These are phyloP conservation scores for Lizonia empirigonia DNA, from an alignment of 2,329 filamentous ascomycete genomes.

Conservation along the genomic window DNA sequence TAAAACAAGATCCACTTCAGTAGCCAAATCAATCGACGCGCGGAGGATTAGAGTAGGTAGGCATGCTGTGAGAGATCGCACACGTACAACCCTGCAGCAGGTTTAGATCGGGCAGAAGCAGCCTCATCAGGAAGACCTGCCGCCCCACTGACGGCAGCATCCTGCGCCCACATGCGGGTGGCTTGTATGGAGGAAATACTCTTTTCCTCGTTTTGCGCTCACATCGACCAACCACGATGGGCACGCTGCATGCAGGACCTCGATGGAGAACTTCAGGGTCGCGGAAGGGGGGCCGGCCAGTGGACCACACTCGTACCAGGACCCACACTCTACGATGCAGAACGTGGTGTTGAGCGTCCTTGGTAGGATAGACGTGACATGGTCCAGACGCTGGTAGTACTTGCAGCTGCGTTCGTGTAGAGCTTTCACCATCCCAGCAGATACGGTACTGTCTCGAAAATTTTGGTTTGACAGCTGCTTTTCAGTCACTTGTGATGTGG, in stretches of 20 bases:
- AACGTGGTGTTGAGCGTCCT: neutral
- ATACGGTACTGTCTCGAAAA: neutral
- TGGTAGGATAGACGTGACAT: slow-evolving; percentile 2
- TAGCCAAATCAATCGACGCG: neutral
- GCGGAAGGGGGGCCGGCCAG: slow-evolving; percentile 11
- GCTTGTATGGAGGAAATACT: slow-evolving; percentile 5
- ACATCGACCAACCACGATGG: slow-evolving; percentile 8
- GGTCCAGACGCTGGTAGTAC: slow-evolving; percentile 7
- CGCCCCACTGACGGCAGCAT: neutral
- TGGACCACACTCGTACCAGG: slow-evolving; percentile 5
- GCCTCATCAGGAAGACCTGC: neutral
- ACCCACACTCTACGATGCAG: slow-evolving; percentile 2
- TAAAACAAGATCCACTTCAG: neutral
- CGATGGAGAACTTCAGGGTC: slow-evolving; percentile 17
- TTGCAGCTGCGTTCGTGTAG: neutral
- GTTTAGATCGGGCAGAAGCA: slow-evolving; percentile 5
- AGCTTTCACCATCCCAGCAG: neutral
- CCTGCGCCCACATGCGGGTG: slow-evolving; percentile 1
- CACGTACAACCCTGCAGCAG: slow-evolving; percentile 4
- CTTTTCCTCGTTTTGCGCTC: neutral
- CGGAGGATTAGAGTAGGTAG: too few species aligned
- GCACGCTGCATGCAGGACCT: neutral
- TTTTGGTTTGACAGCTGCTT: neutral
- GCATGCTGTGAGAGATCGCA: slow-evolving; percentile 9
- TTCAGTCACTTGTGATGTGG: neutral